Evolutionary conservation across 805 yeast genomes (phyloP), one percentile per base, ranked within the genome.

Genomic region (Wickerhamomyces rabaulensis): DNA sequence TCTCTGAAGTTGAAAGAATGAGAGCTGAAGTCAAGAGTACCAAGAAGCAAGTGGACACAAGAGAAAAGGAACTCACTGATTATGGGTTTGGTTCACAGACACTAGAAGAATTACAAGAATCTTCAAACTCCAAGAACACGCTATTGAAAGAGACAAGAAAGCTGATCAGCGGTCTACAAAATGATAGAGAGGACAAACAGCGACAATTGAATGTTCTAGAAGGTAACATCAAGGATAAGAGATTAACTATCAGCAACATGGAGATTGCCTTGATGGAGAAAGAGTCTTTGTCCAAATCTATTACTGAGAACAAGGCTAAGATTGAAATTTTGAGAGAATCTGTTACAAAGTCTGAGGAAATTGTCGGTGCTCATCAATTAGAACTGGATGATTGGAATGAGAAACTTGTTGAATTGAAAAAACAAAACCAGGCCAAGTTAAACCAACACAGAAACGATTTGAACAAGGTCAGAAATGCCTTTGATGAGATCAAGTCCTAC

Each of bases 241-340:
- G 71, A 53, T 60, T 84, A 39, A 54, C 58, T 3, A 74, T 86
- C 22, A 76, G 79, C 52, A 71, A 75, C 39, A 59, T 79, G 46
- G 86, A 82, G 55, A 70, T 67, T 41, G 64, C 79, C 6, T 64
- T 79, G 26, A 59, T 71, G 40, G 84, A 80, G 47, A 67, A 73
- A 31, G 65, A 65, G 19, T 70, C 67, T 44, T 55, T 76, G 44
- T 63, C 66, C 45, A 66, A 57, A 21, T 56, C 69, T 3, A 65
- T 79, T 7, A 55, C 55, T 2, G 77, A 70, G 16, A 58, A 63
- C 15, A 67, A 65, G 25, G 43, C 27, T 1, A 63, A 67, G 42
- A 57, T 70, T 12, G 29, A 36, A n/a, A 46, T 45, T 10, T 48
- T 65, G 25, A 51, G 48, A 12, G 52, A 52, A 9, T 44, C 48